These are phyloP conservation scores for Pseudopithomyces chartarum DNA, from an alignment of 2,329 filamentous ascomycete genomes.

Conservation along the genomic window DNA sequence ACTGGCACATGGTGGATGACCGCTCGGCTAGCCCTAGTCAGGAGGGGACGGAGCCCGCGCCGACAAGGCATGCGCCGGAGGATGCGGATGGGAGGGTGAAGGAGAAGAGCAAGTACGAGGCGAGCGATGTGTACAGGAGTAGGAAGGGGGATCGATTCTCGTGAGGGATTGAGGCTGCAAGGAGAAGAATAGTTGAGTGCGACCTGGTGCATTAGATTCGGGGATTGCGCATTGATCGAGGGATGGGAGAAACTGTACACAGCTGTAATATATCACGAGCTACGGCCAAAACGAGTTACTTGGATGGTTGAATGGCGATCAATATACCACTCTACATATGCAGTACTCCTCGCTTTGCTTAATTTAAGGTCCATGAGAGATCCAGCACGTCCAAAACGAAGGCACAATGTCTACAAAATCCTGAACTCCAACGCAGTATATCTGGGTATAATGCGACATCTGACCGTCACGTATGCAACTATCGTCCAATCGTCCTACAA, in stretches of 20 bases:
- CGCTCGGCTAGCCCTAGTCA: constrained; percentile 64
- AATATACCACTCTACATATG: constrained; percentile 12
- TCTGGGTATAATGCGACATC: constrained; percentile 35
- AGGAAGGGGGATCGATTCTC: constrained; percentile 84
- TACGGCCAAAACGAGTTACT: neutral
- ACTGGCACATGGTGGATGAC: constrained; percentile 15
- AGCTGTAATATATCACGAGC: constrained; percentile 15
- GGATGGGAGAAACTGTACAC: constrained; percentile 3
- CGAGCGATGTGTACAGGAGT: constrained; percentile 73
- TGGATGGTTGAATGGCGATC: constrained; percentile 1
- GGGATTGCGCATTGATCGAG: neutral
- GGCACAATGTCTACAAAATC: neutral
- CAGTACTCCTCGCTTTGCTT: neutral
- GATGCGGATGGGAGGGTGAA: constrained; percentile 68
- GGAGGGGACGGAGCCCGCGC: constrained; percentile 82
- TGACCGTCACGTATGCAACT: neutral
- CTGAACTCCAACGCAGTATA: constrained; percentile 33
- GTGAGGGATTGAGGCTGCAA: constrained; percentile 16
- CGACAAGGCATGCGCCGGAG: constrained; percentile 78
- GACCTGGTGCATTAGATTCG: no score
- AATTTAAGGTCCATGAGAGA: neutral
- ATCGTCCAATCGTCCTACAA: neutral
- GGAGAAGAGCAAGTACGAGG: constrained; percentile 92
- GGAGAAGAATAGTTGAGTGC: neutral
- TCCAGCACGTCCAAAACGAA: neutral